Conservation (phyloP, 2,329 filamentous ascomycete genomes). For the Colletotrichum tropicale region DNA sequence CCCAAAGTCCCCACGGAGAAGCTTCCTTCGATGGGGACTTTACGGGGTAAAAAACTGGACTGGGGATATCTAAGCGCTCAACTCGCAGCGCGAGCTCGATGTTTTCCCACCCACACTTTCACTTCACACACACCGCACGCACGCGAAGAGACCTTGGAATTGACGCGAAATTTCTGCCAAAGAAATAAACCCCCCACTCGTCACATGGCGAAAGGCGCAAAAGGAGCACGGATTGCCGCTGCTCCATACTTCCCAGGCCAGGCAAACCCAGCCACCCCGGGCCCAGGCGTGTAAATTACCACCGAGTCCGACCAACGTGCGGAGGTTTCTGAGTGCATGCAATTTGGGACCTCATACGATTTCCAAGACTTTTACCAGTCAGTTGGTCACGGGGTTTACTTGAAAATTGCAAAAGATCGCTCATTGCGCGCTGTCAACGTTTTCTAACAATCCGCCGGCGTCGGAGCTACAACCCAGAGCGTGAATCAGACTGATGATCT, state of each 20-base stretch:
- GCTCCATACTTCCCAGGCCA: background rate
- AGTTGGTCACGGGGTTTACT: background rate
- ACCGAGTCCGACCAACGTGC: background rate
- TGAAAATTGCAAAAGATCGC: background rate
- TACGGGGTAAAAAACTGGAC: slow-evolving; percentile 2
- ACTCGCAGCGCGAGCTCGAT: background rate
- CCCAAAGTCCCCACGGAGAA: slow-evolving; percentile 1
- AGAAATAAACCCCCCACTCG: background rate
- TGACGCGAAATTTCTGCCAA: background rate
- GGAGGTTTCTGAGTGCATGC: background rate
- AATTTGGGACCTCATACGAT: slow-evolving; percentile 9
- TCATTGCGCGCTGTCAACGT: background rate
- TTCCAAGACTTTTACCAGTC: background rate
- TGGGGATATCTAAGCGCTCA: slow-evolving; percentile 7
- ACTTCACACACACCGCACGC: background rate
- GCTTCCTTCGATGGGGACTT: slow-evolving; percentile 8
- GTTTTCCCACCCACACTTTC: background rate
- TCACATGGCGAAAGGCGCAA: background rate
- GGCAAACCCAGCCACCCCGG: background rate
- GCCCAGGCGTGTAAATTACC: background rate
- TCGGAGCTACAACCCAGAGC: background rate
- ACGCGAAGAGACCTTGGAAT: background rate
- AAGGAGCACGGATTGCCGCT: background rate
- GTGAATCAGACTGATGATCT: background rate
- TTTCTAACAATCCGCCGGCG: background rate